phyloP scores from a whole-genome alignment of 768 basidiomycete species.

The Xerocomellus dryophilus region DNA sequence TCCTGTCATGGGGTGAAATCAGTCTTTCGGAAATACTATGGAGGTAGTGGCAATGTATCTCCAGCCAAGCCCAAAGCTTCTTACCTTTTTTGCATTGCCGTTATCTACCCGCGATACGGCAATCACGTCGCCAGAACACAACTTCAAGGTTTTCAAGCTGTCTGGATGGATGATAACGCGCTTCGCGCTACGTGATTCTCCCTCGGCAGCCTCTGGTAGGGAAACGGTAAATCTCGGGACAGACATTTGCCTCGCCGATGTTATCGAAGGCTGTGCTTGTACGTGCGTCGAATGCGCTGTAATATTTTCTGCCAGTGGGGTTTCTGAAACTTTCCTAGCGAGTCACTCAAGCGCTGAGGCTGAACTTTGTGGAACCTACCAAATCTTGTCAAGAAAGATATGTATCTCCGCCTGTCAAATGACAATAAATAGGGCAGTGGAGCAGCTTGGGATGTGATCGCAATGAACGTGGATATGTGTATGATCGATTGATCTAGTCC shows the following conservation, averaged over 20 bases:
- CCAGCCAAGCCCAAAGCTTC: conserved; percentile 16
- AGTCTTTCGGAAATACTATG: conserved; percentile 11
- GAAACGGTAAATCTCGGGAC: conserved; percentile 38
- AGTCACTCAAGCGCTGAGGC: conserved; percentile 1
- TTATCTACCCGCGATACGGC: conserved; percentile 46
- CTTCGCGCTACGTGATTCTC: conserved; percentile 50
- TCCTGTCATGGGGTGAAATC: conserved; percentile 38
- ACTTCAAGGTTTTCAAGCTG: conserved; percentile 53
- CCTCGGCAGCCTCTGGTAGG: conserved; percentile 34
- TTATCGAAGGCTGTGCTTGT: not conserved
- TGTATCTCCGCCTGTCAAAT: conserved; percentile 1
- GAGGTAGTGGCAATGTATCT: conserved; percentile 2
- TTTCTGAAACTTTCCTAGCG: not conserved
- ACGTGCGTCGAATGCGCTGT: not conserved
- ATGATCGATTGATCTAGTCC: not conserved
- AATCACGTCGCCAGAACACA: conserved; percentile 68
- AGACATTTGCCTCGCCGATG: conserved; percentile 14
- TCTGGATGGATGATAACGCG: conserved; percentile 66
- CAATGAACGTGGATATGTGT: conserved; percentile 13
- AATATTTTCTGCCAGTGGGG: not conserved
- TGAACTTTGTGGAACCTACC: not conserved
- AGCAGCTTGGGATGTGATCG: not conserved
- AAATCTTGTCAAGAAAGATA: conserved; percentile 2
- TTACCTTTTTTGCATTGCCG: conserved; percentile 35
- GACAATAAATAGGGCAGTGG: not conserved